Percentiles rank a stretch among this genome's conserved stretches.
phyloP scores from a whole-genome alignment of 306 rosid genomes.

The Sesbania bispinosa region DNA sequence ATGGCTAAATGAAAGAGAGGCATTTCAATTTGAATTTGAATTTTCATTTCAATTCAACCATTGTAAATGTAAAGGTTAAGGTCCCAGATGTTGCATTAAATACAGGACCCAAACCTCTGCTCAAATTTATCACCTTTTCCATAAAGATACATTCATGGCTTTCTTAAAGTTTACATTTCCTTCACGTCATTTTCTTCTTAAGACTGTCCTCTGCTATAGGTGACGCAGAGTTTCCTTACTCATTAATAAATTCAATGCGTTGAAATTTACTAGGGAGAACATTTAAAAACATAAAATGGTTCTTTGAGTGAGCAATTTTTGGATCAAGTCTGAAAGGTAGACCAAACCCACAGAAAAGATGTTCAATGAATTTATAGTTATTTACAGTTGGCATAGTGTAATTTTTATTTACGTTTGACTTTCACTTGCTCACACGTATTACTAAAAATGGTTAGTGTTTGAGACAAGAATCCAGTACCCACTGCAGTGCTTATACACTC shows the following conservation, averaged over 20 bases:
- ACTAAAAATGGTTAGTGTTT: neutral
- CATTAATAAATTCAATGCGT: neutral
- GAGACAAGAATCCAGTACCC: neutral
- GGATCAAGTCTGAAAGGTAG: neutral
- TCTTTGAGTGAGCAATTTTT: neutral
- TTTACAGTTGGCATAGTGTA: neutral
- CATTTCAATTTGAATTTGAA: conserved; percentile 29
- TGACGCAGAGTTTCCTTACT: neutral
- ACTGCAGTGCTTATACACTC: neutral
- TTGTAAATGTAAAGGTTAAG: neutral
- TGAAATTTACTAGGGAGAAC: neutral
- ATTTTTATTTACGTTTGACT: neutral
- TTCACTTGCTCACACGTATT: neutral
- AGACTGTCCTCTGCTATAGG: neutral
- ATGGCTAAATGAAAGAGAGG: neutral
- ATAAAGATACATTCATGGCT: conserved; percentile 19
- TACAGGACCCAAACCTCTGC: conserved; percentile 17
- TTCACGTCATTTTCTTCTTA: conserved; percentile 7
- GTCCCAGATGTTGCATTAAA: conserved; percentile 26
- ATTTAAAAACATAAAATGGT: neutral
- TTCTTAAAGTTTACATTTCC: conserved; percentile 7
- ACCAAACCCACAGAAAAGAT: neutral
- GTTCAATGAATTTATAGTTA: neutral
- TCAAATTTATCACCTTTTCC: neutral
- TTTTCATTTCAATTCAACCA: conserved; percentile 22